Conservation (phyloP, 129 eudicot species). For the Rutidosis leptorrhynchoides region DNA sequence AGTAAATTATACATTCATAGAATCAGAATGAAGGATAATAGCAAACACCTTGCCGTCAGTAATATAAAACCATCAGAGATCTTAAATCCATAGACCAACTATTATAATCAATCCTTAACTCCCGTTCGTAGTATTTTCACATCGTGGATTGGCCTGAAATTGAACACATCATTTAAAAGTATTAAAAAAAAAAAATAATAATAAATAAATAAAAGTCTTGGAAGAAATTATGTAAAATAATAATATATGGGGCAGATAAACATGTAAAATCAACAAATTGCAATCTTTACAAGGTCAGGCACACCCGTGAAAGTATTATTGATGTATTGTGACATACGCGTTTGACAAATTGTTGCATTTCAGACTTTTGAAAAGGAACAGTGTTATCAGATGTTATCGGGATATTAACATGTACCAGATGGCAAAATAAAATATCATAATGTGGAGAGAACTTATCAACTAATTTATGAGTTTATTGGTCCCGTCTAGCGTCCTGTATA, state of each 20-base stretch:
- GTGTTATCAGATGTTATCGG: background rate
- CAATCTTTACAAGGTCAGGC: background rate
- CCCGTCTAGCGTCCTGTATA: background rate
- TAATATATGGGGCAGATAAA: background rate
- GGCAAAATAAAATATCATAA: background rate
- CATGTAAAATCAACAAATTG: background rate
- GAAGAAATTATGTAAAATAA: background rate
- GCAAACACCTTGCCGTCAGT: slow-evolving; percentile 18
- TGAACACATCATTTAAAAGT: slow-evolving; percentile 5
- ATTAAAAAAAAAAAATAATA: background rate
- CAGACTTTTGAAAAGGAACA: background rate
- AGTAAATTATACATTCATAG: slow-evolving; percentile 18
- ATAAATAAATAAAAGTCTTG: background rate
- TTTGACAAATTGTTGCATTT: background rate
- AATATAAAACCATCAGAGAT: slow-evolving; percentile 12
- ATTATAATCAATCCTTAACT: slow-evolving; percentile 48
- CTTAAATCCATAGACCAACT: slow-evolving; percentile 4
- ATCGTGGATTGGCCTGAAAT: slow-evolving; percentile 66
- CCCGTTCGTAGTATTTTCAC: slow-evolving; percentile 64
- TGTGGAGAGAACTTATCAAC: background rate
- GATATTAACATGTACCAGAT: background rate
- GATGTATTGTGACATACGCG: background rate
- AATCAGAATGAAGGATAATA: slow-evolving; percentile 14
- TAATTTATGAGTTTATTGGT: background rate
- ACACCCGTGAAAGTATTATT: background rate